Evolutionary conservation across 495 filamentous ascomycete genomes (phyloP), one percentile per base, ranked within the genome.

Genomic region (Geopyxis carbonaria): DNA sequence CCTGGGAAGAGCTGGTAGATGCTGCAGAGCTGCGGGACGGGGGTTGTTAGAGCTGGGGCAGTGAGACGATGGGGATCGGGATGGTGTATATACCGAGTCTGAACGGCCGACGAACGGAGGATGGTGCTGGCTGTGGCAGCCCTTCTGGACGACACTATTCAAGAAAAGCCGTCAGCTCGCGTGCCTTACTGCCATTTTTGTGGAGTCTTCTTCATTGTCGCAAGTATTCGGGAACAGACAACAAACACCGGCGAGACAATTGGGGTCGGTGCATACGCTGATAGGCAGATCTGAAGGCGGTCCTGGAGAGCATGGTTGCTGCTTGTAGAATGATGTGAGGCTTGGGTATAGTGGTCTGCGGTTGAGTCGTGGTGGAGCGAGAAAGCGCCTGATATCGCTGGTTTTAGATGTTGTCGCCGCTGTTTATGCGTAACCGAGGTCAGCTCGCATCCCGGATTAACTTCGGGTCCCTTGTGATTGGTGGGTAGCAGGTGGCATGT

Each of bases 1-100:
- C 56, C 42, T 66, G 65, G 42, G 46, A 46, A n/a, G n/a, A 24
- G 49, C 20, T 23, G 32, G 14, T 40, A 20, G 50, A 48, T 9
- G 50, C 34, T 4, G 38, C 29, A 7, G 34, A 43, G 28, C 51
- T 54, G 10, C n/a, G 29, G 29, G 36, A 18, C 27, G 14, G 8
- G 38, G 25, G 25, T 7, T 28, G 7, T 31, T 41, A 41, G 38
- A 7, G 20, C 5, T 13, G 27, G 29, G 27, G 36, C 2, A 28
- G 24, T 10, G 33, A 36, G 6, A 22, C 18, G 6, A 25, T 25
- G 24, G 36, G 7, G 36, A 25, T 10, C 22, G 13, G 36, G 24
- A 10, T 8, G 5, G 36, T 14, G 9, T 28, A 22, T 39, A 25
- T 21, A 22, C 34, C 8, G 37, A n/a, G 25, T 28, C 25, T 28